Conservation (phyloP, 2,329 filamentous ascomycete species). For the Talaromyces sp. region DNA sequence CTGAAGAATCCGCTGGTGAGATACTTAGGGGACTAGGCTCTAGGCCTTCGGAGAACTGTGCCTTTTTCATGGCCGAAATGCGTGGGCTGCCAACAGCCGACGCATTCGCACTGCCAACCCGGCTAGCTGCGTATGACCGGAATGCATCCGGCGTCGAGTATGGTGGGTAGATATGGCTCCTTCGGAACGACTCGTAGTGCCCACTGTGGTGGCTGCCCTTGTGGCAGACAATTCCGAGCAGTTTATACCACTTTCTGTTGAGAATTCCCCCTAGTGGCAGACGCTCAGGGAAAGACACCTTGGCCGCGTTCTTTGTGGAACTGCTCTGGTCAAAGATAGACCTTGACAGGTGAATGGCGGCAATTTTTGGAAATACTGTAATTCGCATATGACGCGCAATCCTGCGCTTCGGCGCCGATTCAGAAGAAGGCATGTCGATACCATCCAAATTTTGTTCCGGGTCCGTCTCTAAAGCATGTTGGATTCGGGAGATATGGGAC, state of each 20-base stretch:
- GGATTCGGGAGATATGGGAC: conserved; percentile 59
- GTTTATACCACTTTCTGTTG: conserved; percentile 71
- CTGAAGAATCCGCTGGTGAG: conserved; percentile 28
- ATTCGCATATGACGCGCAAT: conserved; percentile 88
- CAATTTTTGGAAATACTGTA: conserved; percentile 77
- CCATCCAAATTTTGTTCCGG: conserved; percentile 71
- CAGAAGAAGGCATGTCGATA: conserved; percentile 67
- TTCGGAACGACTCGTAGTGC: conserved; percentile 92
- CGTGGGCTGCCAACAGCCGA: conserved; percentile 46
- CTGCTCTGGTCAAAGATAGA: conserved; percentile 80
- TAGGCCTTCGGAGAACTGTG: conserved; percentile 15
- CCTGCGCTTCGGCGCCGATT: conserved; percentile 68
- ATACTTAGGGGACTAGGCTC: conserved; percentile 25
- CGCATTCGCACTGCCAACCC: conserved; percentile 47
- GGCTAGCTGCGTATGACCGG: conserved; percentile 64
- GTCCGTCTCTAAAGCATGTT: conserved; percentile 66
- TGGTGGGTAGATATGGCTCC: conserved; percentile 72
- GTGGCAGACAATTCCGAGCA: conserved; percentile 84
- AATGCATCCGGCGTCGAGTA: conserved; percentile 80
- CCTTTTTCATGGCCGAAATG: conserved; percentile 31
- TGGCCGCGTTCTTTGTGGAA: conserved; percentile 90
- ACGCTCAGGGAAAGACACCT: conserved; percentile 86
- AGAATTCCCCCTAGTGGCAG: conserved; percentile 75
- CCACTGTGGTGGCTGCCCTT: conserved; percentile 94
- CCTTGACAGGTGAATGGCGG: conserved; percentile 86